Conservation (phyloP, 441 rosid genomes). For the Populus tomentosa region DNA sequence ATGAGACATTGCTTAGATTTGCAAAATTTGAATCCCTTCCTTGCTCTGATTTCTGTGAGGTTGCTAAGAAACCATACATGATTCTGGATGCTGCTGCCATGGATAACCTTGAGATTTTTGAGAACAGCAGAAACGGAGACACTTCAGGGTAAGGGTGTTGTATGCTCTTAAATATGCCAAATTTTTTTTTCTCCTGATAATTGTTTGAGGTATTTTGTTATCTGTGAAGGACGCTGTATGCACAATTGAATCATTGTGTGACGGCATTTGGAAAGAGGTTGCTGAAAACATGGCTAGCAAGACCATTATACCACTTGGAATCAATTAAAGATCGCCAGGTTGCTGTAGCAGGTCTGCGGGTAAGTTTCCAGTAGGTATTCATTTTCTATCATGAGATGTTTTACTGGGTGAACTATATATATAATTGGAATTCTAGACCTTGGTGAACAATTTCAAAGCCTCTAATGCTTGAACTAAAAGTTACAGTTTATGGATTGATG, state of each 20-base stretch:
- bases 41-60: constrained; percentile 50
- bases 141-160: constrained; percentile 59
- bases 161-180: constrained; percentile 9
- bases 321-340: constrained; percentile 91
- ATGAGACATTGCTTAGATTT: constrained; percentile 84
- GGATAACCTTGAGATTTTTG: constrained; percentile 98
- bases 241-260: constrained; percentile 87
- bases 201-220: constrained; percentile 8
- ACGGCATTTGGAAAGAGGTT: constrained; percentile 92
- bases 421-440: neutral
- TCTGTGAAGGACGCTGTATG: constrained; percentile 76
- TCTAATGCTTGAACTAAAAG: neutral
- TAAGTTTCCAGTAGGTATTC: constrained; percentile 27
- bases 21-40: constrained; percentile 88
- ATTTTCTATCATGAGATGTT: neutral
- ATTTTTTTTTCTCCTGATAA: constrained; percentile 14
- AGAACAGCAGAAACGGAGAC: constrained; percentile 87
- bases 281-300: constrained; percentile 91
- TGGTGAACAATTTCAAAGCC: neutral
- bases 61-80: constrained; percentile 71
- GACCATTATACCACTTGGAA: constrained; percentile 68
- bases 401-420: neutral
- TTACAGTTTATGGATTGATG: neutral
- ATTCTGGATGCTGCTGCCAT: constrained; percentile 97
- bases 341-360: constrained; percentile 83